phyloP scores from a whole-genome alignment of 257 asterid genomes.

The Solanum sejunctum region DNA sequence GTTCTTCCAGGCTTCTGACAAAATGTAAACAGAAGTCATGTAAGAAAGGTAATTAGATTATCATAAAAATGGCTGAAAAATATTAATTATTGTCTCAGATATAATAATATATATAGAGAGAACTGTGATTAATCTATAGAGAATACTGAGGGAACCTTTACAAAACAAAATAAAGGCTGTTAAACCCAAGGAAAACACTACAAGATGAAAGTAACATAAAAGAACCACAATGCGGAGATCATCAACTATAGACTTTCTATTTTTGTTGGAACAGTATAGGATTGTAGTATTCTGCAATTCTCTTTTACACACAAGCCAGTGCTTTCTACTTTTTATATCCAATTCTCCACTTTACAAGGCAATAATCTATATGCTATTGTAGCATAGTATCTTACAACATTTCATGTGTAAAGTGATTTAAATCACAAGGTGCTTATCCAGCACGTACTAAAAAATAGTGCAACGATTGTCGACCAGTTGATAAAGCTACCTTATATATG shows the following conservation, averaged over 20 bases:
- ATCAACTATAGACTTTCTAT: neutral
- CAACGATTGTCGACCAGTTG: neutral
- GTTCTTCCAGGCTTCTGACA: conserved; percentile 89
- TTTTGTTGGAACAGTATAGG: neutral
- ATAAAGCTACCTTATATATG: neutral
- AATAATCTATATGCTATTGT: neutral
- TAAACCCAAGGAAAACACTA: neutral
- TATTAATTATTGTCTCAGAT: neutral
- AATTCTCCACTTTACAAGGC: neutral
- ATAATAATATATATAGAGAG: neutral
- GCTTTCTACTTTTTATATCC: neutral
- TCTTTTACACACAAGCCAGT: neutral
- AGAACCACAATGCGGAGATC: neutral
- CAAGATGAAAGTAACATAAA: neutral
- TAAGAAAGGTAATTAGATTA: neutral
- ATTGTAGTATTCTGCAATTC: neutral
- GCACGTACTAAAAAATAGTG: neutral
- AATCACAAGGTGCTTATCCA: neutral
- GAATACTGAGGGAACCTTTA: neutral
- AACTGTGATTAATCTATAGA: neutral
- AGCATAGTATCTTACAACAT: neutral
- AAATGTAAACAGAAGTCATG: conserved; percentile 3
- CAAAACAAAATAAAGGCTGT: neutral
- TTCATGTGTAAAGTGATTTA: neutral
- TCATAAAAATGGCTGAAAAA: neutral